Base-by-base conservation (phyloP, 371 early-diverging fungal species). In the Mortierella sp. region DNA sequence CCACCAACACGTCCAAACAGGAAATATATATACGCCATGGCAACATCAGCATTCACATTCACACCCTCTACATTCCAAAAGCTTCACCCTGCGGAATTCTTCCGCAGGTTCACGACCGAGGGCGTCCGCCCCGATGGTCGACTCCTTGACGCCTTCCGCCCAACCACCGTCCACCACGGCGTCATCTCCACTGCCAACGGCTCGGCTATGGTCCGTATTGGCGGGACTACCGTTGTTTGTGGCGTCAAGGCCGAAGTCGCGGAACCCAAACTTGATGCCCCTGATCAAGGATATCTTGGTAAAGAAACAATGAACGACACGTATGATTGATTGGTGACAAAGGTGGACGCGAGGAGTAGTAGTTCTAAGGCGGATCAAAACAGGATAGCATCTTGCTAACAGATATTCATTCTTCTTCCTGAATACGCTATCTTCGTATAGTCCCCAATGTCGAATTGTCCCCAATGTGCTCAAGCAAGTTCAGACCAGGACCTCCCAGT, bases 171-270 rank as follows among this genome's bases (percentile, higher is more conserved):
- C 74, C 79, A 70, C 70, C 83, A 92, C 89, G 95, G 94, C 32
- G 90, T 95, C n/a, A 93, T 99, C 58, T 87, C 92, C 60, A 96
- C 96, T 6, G 95, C 97, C 12, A 90, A 95, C 78, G 97, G 97
- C 0, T 97, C 97, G 21, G 95, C 97, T 24, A 95, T 97, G 89
- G 96, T 97, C 29, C 92, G 96, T 55, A 83, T 97, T 8, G 99
- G 99, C 48, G 93, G 96, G 65, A 98, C 98, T 3, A 96, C 96
- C 6, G 96, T 97, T 29, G 91, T 98, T 5, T 97, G 98, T 83
- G 99, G 97, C 58, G 94, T 99, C 72, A 98, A 98, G 83, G 98
- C 97, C n/a, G 98, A 98, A 88, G 96, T 98, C 1, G 92, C 97
- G 65, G 95, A 94, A 78, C 98, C 99, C 27, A 91, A 89, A 51